These are phyloP conservation scores for Meyerozyma elateridarum DNA, from an alignment of 1,139 yeast genomes.

Conservation along the genomic window DNA sequence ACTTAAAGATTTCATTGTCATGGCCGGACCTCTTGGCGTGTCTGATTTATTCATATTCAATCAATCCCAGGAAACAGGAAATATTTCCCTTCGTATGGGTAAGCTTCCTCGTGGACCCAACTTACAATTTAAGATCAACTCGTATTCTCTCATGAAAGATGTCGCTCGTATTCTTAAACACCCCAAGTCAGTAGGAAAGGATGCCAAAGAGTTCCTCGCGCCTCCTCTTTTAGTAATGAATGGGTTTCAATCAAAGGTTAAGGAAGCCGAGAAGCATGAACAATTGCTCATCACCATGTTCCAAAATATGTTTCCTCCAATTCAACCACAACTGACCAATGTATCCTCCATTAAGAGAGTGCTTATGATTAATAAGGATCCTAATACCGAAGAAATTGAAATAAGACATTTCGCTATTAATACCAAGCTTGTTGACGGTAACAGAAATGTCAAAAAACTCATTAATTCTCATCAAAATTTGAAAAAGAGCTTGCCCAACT, in stretches of 20 bases:
- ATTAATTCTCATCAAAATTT: slow-evolving; percentile 58
- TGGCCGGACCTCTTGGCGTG: slow-evolving; percentile 97
- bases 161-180: slow-evolving; percentile 61
- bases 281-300: slow-evolving; percentile 83
- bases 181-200: slow-evolving; percentile 67
- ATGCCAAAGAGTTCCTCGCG: slow-evolving; percentile 55
- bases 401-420: slow-evolving; percentile 88
- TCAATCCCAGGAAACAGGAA: slow-evolving; percentile 73
- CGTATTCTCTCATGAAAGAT: slow-evolving; percentile 81
- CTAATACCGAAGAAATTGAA: slow-evolving; percentile 67
- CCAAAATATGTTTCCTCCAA: slow-evolving; percentile 94
- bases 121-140: slow-evolving; percentile 69
- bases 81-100: slow-evolving; percentile 76
- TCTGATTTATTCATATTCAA: slow-evolving; percentile 83
- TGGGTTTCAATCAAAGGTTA: slow-evolving; percentile 61
- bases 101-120: slow-evolving; percentile 95
- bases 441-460: slow-evolving; percentile 73
- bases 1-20: slow-evolving; percentile 84
- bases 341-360: slow-evolving; percentile 78
- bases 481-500: slow-evolving; percentile 70
- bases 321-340: slow-evolving; percentile 74
- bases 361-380: slow-evolving; percentile 71
- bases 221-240: slow-evolving; percentile 93
- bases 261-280: slow-evolving; percentile 60
- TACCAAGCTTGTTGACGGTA: slow-evolving; percentile 81